Conservation (phyloP, 345 rosid species). For the Rhizophora mangle region DNA sequence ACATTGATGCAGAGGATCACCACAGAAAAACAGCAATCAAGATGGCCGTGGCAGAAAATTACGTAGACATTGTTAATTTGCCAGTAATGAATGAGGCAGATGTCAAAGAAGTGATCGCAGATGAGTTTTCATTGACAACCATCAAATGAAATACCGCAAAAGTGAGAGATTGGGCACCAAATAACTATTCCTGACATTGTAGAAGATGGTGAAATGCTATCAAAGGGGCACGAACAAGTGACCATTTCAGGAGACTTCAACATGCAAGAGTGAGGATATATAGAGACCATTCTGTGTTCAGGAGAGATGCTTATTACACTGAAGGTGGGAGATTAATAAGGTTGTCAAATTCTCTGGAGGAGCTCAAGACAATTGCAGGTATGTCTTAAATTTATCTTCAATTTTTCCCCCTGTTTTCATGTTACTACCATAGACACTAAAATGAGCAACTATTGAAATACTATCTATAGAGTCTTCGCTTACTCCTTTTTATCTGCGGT, state of each 20-base stretch:
- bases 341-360: conserved; percentile 59
- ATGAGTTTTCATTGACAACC: conserved; percentile 20
- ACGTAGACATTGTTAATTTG: conserved; percentile 46
- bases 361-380: conserved; percentile 83
- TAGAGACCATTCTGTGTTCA: too few species aligned
- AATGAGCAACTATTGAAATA: too few species aligned
- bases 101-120: conserved; percentile 24
- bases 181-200: conserved; percentile 25
- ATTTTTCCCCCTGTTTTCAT: too few species aligned
- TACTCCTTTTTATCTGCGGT: too few species aligned
- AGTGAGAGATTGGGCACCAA: conserved; percentile 44
- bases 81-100: conserved; percentile 67
- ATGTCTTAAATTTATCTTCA: background rate
- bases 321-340: conserved; percentile 62
- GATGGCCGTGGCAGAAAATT: conserved; percentile 51
- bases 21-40: conserved; percentile 62
- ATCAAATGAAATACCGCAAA: conserved; percentile 40
- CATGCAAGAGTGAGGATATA: conserved; percentile 53
- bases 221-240: conserved; percentile 23
- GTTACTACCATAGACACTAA: too few species aligned
- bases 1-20: conserved; percentile 50
- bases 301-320: conserved; percentile 3
- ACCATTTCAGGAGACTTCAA: conserved; percentile 10
- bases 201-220: conserved; percentile 22
- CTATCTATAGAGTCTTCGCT: too few species aligned